Percentiles rank a stretch among this genome's conserved stretches.
Evolutionary conservation across 129 eudicot genomes (phyloP).

Genomic region (Arctium lappa): DNA sequence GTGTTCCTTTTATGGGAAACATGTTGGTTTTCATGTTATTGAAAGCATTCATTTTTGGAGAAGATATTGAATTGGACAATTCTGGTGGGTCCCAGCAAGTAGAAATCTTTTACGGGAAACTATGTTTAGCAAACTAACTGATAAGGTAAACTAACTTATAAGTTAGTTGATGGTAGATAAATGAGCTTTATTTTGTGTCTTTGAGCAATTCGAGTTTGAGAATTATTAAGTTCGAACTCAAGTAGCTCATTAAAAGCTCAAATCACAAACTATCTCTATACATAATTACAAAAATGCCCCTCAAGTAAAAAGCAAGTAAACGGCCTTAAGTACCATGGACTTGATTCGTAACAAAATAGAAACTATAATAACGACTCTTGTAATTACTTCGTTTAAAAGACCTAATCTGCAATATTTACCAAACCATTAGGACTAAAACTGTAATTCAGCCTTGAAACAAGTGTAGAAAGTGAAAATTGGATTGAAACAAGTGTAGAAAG

Average conservation of each 20-base stretch:
- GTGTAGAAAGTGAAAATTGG: background rate
- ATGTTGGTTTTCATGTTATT: background rate
- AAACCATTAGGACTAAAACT: background rate
- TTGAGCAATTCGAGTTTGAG: no score
- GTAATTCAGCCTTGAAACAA: background rate
- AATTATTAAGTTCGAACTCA: no score
- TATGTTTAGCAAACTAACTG: no score
- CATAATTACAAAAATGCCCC: no score
- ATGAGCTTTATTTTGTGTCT: no score
- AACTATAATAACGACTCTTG: background rate
- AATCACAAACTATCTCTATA: no score
- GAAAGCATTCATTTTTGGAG: background rate
- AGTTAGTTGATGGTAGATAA: no score
- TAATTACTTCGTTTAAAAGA: background rate
- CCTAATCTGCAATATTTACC: background rate
- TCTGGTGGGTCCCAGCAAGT: background rate
- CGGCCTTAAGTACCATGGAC: no score
- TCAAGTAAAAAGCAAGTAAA: no score
- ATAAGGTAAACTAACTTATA: no score
- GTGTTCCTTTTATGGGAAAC: background rate
- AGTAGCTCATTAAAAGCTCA: no score
- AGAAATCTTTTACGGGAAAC: background rate
- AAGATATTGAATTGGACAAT: background rate
- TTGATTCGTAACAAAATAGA: background rate
- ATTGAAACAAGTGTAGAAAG: background rate